A percentile compares a stretch with the other conserved stretches of the same genome.
These are phyloP conservation scores for Pseudocercospora vitis DNA, from an alignment of 2,329 filamentous ascomycete genomes.

Conservation along the genomic window DNA sequence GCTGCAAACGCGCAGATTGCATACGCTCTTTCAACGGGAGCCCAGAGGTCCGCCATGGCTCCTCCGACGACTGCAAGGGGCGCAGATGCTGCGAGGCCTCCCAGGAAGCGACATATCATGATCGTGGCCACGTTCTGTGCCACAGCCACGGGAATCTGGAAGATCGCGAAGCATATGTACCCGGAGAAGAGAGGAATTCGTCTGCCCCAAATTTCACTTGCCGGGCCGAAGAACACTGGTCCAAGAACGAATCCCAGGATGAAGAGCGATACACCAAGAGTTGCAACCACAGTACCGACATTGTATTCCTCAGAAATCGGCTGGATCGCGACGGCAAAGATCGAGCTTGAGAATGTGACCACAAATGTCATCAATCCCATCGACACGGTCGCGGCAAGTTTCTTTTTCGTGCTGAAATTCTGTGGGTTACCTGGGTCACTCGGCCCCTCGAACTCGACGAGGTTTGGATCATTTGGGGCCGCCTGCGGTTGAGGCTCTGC, in stretches of 20 bases:
- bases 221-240: constrained; percentile 47
- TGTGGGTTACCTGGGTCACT: constrained; percentile 32
- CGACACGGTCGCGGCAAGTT: constrained; percentile 25
- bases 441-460: constrained; percentile 32
- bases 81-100: constrained; percentile 49
- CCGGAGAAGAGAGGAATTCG: constrained; percentile 52
- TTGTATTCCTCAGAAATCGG: constrained; percentile 26
- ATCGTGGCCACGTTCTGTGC: constrained; percentile 57
- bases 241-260: constrained; percentile 30
- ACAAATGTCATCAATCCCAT: constrained; percentile 30
- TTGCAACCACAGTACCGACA: constrained; percentile 28
- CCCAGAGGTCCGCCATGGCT: constrained; percentile 30
- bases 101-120: constrained; percentile 56
- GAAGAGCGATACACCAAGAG: constrained; percentile 30
- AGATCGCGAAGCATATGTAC: constrained; percentile 53
- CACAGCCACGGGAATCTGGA: constrained; percentile 57
- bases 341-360: constrained; percentile 25
- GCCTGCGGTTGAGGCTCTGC: not conserved
- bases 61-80: constrained; percentile 50
- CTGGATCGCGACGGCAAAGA: constrained; percentile 26
- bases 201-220: constrained; percentile 60
- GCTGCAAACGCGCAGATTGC: constrained; percentile 30
- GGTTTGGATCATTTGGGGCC: constrained; percentile 24
- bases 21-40: constrained; percentile 29
- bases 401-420: constrained; percentile 25